These are phyloP conservation scores for Phytophthora sansomeana DNA, from an alignment of 352 stramenopile species.

Conservation along the genomic window DNA sequence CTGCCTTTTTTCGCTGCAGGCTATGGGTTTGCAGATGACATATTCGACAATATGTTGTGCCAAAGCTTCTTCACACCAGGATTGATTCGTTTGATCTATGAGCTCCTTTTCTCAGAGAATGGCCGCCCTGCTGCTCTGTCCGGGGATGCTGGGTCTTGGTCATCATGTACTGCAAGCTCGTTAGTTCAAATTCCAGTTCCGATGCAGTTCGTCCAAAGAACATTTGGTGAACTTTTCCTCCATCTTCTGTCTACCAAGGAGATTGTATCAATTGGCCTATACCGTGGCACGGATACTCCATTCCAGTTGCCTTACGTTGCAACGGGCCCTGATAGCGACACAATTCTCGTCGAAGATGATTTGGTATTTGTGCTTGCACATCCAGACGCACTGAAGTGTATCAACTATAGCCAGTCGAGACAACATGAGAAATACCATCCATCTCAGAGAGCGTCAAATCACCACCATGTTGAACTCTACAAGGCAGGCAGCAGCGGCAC, in stretches of 20 bases:
- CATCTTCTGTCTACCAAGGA: constrained; percentile 54
- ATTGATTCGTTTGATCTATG: constrained; percentile 67
- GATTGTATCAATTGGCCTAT: constrained; percentile 63
- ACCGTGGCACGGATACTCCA: constrained; percentile 44
- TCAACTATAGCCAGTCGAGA: constrained; percentile 19
- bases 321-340: constrained; percentile 53
- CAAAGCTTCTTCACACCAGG: constrained; percentile 75
- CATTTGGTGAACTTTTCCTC: constrained; percentile 63
- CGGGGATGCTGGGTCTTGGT: constrained; percentile 1
- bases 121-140: constrained; percentile 34
- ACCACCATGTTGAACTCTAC: constrained; percentile 23
- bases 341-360: constrained; percentile 55
- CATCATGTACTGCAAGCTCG: constrained; percentile 46
- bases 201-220: constrained; percentile 43
- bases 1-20: constrained; percentile 74
- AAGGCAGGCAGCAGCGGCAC: constrained; percentile 1
- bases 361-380: constrained; percentile 71
- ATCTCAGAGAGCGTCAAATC: constrained; percentile 2
- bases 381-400: constrained; percentile 33
- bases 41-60: constrained; percentile 81
- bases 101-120: constrained; percentile 73
- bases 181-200: constrained; percentile 66
- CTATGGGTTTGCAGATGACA: constrained; percentile 66
- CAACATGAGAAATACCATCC: constrained; percentile 13
- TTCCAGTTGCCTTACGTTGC: constrained; percentile 65